A percentile compares a stretch with the other conserved stretches of the same genome.
Conservation (phyloP, 31 red algal species). For the Asparagopsis taxiformis region DNA sequence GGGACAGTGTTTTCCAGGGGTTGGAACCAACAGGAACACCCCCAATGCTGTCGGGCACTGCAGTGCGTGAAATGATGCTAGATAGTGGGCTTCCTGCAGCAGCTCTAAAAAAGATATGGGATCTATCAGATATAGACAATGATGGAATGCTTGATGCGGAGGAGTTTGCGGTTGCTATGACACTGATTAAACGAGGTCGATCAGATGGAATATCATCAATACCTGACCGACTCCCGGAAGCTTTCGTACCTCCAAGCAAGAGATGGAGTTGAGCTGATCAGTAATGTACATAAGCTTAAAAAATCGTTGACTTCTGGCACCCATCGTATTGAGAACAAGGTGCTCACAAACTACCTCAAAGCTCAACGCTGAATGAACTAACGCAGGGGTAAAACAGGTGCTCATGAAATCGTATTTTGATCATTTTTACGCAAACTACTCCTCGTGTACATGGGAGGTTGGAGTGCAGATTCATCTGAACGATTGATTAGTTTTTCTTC, state of each 20-base stretch:
- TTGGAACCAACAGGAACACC: constrained; percentile 63
- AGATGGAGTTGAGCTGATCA: background rate
- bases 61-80: constrained; percentile 73
- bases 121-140: constrained; percentile 61
- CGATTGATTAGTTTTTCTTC: too few species aligned
- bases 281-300: background rate
- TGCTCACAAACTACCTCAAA: too few species aligned
- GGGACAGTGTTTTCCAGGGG: constrained; percentile 62
- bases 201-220: constrained; percentile 48
- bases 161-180: constrained; percentile 85
- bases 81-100: constrained; percentile 58
- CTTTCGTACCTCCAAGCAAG: constrained; percentile 42
- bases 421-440: too few species aligned
- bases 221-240: constrained; percentile 49
- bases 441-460: too few species aligned
- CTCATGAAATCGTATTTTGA: too few species aligned
- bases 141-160: constrained; percentile 73
- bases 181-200: constrained; percentile 60
- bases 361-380: too few species aligned
- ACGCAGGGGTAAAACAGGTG: too few species aligned
- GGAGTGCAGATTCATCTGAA: too few species aligned
- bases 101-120: constrained; percentile 61
- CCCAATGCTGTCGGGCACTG: constrained; percentile 31
- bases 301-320: too few species aligned
- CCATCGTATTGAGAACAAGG: too few species aligned